Evolutionary conservation across 2,329 filamentous ascomycete species (phyloP).

Genomic region (Diaporthe sp.): DNA sequence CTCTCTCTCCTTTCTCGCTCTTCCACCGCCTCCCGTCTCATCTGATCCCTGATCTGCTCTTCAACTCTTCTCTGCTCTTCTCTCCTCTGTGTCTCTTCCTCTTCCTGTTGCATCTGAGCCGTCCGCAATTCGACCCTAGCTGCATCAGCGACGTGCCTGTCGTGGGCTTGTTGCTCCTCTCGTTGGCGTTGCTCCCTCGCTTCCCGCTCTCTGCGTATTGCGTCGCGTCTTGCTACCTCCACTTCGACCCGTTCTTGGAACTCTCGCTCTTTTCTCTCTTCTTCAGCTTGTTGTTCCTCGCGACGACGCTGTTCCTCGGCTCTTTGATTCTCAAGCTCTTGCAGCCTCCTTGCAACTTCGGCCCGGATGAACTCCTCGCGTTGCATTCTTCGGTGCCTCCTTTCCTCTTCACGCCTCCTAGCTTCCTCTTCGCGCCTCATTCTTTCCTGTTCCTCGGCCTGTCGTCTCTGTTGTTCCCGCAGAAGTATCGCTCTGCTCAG

Average conservation of each 20-base stretch:
- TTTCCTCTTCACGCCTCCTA: background rate
- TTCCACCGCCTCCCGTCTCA: background rate
- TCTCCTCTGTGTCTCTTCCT: background rate
- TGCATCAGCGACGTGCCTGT: background rate
- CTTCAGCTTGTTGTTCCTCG: background rate
- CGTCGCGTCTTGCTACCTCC: background rate
- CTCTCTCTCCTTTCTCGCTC: background rate
- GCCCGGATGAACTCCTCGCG: background rate
- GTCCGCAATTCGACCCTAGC: background rate
- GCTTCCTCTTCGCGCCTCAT: background rate
- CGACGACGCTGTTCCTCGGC: background rate
- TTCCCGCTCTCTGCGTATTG: background rate
- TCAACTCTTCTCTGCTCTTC: background rate
- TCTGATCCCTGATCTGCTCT: background rate
- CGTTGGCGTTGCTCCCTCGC: background rate
- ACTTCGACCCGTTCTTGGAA: background rate
- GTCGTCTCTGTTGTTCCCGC: background rate
- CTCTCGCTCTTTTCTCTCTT: background rate
- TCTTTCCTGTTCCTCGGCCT: background rate
- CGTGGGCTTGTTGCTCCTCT: background rate
- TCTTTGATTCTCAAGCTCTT: too few relatives aligned
- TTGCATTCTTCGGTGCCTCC: background rate
- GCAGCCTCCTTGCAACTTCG: background rate
- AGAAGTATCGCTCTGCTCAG: background rate
- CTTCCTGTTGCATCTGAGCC: background rate